These are phyloP conservation scores for Tillandsia leiboldiana DNA, from an alignment of 176 grass and related monocot species.

Conservation along the genomic window DNA sequence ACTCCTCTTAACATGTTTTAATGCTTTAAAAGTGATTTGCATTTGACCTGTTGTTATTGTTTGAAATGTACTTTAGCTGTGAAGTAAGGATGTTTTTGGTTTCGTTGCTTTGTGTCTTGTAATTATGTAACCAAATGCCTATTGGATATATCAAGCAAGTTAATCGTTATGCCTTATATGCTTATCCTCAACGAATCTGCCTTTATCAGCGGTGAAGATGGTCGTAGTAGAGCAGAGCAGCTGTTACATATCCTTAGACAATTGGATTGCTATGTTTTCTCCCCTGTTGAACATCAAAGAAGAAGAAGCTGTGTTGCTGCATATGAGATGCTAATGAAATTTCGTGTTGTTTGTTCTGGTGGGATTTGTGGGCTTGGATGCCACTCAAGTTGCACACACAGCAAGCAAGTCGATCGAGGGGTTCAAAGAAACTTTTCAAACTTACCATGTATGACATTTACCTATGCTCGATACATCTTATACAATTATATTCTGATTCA, in stretches of 20 bases:
- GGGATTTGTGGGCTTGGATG: slow-evolving; percentile 56
- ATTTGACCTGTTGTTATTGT: too few species aligned
- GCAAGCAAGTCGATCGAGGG: slow-evolving; percentile 51
- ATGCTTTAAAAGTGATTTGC: too few species aligned
- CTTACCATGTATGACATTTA: slow-evolving; percentile 65
- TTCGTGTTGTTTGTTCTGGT: slow-evolving; percentile 81
- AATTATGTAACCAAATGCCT: too few species aligned
- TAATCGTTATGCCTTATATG: slow-evolving; percentile 2
- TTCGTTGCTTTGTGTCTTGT: too few species aligned
- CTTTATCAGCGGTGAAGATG: slow-evolving; percentile 87
- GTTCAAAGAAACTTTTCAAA: slow-evolving; percentile 58
- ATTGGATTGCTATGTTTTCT: slow-evolving; percentile 76
- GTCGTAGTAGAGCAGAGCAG: slow-evolving; percentile 93
- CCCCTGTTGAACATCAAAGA: slow-evolving; percentile 78
- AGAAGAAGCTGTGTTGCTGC: slow-evolving; percentile 89
- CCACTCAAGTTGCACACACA: slow-evolving; percentile 40
- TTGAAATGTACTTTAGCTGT: too few species aligned
- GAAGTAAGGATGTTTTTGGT: too few species aligned
- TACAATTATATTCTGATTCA: slow-evolving; percentile 12
- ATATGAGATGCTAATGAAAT: slow-evolving; percentile 73
- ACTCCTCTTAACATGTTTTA: too few species aligned
- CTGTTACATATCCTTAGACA: slow-evolving; percentile 94
- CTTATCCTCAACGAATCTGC: not conserved
- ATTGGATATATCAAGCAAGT: not conserved
- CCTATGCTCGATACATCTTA: not conserved